Percentiles rank a stretch among this genome's conserved stretches.
phyloP scores from a whole-genome alignment of 352 stramenopile species.

The Phytopythium chamaehyphon region DNA sequence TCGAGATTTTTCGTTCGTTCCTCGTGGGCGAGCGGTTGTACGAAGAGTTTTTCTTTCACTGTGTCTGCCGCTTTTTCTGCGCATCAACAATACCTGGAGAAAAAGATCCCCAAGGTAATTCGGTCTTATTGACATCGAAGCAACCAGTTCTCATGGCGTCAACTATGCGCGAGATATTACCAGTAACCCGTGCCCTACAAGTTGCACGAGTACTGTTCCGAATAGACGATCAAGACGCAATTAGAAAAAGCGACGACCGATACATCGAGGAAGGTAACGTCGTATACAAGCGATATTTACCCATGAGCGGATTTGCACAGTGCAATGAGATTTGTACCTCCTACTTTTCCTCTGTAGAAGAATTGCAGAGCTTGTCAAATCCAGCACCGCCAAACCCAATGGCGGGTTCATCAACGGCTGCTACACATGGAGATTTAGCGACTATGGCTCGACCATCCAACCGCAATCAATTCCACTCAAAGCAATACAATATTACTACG shows the following conservation, averaged over 20 bases:
- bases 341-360: constrained; percentile 24
- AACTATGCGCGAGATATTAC: constrained; percentile 60
- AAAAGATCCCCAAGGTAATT: too few species aligned
- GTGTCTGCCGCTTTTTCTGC: constrained; percentile 40
- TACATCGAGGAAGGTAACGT: constrained; percentile 49
- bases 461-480: constrained; percentile 55
- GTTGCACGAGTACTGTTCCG: constrained; percentile 49
- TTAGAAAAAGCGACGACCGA: constrained; percentile 28
- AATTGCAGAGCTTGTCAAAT: constrained; percentile 5
- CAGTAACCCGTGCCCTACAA: constrained; percentile 29
- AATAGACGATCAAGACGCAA: constrained; percentile 32
- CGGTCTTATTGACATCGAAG: constrained; percentile 7
- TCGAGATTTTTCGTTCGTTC: constrained; percentile 58
- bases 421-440: constrained; percentile 9
- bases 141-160: constrained; percentile 46
- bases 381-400: constrained; percentile 1
- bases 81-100: background rate
- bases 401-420: background rate
- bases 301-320: constrained; percentile 39
- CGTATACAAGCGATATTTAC: constrained; percentile 56
- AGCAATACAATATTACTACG: constrained; percentile 41
- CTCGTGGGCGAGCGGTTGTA: constrained; percentile 36
- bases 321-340: constrained; percentile 44
- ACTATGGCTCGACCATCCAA: constrained; percentile 40
- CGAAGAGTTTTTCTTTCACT: constrained; percentile 65